Conservation (phyloP, 306 rosid genomes). For the Citrullus mucosospermus region DNA sequence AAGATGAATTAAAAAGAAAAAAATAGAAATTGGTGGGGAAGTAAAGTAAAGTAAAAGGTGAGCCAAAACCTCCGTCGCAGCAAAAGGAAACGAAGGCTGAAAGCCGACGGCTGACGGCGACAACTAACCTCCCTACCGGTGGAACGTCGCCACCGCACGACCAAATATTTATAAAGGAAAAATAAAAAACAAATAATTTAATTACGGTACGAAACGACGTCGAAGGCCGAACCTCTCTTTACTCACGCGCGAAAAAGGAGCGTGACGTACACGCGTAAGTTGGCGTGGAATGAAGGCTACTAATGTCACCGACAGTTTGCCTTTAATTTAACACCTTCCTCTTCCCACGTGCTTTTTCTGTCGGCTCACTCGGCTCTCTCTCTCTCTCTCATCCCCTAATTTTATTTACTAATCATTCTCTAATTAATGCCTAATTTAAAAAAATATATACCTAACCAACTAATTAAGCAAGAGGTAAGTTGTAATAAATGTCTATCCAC, state of each 20-base stretch:
- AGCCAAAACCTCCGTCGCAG: not conserved
- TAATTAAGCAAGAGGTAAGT: no score
- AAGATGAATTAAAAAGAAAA: not conserved
- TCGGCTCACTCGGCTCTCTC: not conserved
- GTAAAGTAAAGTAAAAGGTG: not conserved
- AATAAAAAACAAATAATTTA: not conserved
- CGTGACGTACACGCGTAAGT: not conserved
- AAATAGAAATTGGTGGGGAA: not conserved
- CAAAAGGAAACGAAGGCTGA: not conserved
- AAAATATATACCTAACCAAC: no score
- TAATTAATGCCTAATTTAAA: not conserved
- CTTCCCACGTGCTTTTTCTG: conserved; percentile 1
- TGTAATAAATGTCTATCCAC: no score
- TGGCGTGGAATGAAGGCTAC: conserved; percentile 31
- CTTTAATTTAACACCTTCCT: not conserved
- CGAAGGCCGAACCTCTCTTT: not conserved
- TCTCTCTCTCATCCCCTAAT: not conserved
- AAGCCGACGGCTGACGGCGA: not conserved
- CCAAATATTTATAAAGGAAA: not conserved
- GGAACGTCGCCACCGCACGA: conserved; percentile 3
- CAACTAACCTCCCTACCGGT: not conserved
- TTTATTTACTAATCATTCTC: not conserved
- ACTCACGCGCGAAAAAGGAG: not conserved
- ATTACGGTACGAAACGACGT: not conserved
- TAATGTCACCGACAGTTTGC: conserved; percentile 34